Evolutionary conservation across 352 stramenopile species (phyloP).

Genomic region (Phytophthora cryptogea): DNA sequence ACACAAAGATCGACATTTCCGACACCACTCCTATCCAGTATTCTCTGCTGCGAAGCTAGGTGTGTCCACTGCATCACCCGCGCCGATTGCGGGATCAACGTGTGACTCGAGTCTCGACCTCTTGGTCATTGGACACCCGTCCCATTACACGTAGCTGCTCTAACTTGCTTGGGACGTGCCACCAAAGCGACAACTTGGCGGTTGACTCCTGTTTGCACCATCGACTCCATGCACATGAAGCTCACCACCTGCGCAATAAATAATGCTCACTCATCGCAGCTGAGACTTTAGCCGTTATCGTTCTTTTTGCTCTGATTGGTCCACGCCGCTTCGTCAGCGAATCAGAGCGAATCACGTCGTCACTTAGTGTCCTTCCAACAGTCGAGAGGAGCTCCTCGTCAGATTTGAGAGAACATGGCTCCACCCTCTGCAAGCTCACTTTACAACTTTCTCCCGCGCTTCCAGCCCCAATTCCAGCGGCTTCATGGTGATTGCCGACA

Average conservation of each 20-base stretch:
- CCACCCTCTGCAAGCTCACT: constrained; percentile 9
- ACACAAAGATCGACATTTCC: too few relatives aligned
- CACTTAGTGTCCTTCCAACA: constrained; percentile 21
- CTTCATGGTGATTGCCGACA: constrained; percentile 28
- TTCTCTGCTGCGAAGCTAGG: too few relatives aligned
- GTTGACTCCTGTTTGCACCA: background rate
- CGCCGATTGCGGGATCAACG: too few relatives aligned
- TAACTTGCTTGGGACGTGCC: constrained; percentile 5
- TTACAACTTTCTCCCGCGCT: constrained; percentile 18
- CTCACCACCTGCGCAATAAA: too few relatives aligned
- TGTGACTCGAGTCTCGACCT: constrained; percentile 8
- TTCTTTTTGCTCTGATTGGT: constrained; percentile 29
- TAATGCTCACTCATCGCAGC: constrained; percentile 5
- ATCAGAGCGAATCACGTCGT: constrained; percentile 13
- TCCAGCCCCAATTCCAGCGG: background rate
- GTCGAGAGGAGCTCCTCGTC: constrained; percentile 19
- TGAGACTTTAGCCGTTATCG: too few relatives aligned
- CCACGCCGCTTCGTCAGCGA: constrained; percentile 6
- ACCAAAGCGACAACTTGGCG: background rate
- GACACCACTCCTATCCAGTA: too few relatives aligned
- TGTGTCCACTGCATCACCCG: too few relatives aligned
- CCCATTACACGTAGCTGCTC: background rate
- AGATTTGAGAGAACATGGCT: constrained; percentile 15
- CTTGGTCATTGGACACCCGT: constrained; percentile 13
- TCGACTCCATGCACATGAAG: background rate